A percentile compares a stretch with the other conserved stretches of the same genome.
Evolutionary conservation across 2,329 filamentous ascomycete species (phyloP).

Genomic region (Chlorencoelia australis): DNA sequence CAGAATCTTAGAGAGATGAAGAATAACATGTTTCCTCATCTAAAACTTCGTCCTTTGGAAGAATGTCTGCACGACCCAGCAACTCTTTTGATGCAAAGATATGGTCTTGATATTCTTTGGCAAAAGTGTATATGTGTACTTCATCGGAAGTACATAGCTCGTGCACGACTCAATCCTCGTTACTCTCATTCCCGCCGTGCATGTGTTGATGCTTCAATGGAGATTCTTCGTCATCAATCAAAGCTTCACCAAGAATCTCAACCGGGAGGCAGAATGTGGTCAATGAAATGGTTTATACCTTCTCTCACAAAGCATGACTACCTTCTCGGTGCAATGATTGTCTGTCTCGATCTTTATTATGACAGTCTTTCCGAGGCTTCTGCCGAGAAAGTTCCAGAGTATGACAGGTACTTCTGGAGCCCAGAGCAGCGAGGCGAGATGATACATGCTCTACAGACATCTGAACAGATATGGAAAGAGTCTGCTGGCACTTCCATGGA

Average conservation of each 20-base stretch:
- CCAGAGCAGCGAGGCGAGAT: constrained; percentile 59
- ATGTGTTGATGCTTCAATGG: constrained; percentile 79
- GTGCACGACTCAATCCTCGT: constrained; percentile 65
- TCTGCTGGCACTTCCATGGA: constrained; percentile 74
- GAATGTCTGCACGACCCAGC: constrained; percentile 69
- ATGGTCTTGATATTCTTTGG: constrained; percentile 75
- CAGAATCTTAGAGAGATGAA: constrained; percentile 49
- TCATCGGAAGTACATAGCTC: constrained; percentile 77
- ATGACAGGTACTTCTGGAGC: constrained; percentile 46
- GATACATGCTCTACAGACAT: constrained; percentile 62
- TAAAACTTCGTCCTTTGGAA: constrained; percentile 66
- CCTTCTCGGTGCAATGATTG: constrained; percentile 72
- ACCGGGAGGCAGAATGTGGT: constrained; percentile 58
- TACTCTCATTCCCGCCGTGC: constrained; percentile 77
- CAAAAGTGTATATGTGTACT: constrained; percentile 83
- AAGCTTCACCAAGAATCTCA: constrained; percentile 68
- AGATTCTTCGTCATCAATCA: constrained; percentile 67
- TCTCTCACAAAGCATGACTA: constrained; percentile 73
- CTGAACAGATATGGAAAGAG: constrained; percentile 70
- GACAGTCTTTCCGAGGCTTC: constrained; percentile 36
- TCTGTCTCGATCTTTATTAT: constrained; percentile 74
- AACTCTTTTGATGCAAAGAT: constrained; percentile 75
- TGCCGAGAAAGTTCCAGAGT: constrained; percentile 29
- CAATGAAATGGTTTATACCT: constrained; percentile 68
- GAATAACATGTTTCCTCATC: constrained; percentile 65